Evolutionary conservation across 2,329 filamentous ascomycete species (phyloP).

Genomic region (Apiospora sp.): DNA sequence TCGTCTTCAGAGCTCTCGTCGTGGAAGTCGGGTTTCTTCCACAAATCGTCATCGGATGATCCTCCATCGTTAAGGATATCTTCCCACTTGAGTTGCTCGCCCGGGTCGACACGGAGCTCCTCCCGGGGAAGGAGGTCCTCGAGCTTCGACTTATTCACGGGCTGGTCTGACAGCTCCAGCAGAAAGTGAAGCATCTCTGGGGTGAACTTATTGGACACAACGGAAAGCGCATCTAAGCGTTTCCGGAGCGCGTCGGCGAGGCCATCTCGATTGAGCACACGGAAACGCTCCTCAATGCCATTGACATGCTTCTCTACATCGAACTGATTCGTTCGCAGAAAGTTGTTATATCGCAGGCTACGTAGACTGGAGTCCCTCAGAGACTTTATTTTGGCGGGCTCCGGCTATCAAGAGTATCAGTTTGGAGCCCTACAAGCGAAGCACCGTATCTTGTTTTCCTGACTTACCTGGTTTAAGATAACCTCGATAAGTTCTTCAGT

Average conservation of each 20-base stretch:
- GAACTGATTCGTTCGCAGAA: slow-evolving; percentile 77
- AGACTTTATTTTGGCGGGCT: slow-evolving; percentile 49
- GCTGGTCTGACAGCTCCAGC: slow-evolving; percentile 82
- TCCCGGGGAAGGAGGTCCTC: slow-evolving; percentile 66
- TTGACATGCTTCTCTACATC: slow-evolving; percentile 70
- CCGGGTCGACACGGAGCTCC: slow-evolving; percentile 51
- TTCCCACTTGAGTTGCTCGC: slow-evolving; percentile 73
- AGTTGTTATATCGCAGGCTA: slow-evolving; percentile 61
- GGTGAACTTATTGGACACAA: slow-evolving; percentile 66
- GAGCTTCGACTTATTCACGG: slow-evolving; percentile 73
- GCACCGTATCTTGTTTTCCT: not conserved
- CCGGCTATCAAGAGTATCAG: slow-evolving; percentile 41
- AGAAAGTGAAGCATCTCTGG: slow-evolving; percentile 84
- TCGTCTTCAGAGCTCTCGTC: slow-evolving; percentile 72
- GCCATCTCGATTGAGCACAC: slow-evolving; percentile 79
- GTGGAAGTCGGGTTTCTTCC: slow-evolving; percentile 72
- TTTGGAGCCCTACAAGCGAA: not conserved
- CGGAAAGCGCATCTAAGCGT: slow-evolving; percentile 67
- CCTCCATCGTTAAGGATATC: slow-evolving; percentile 81
- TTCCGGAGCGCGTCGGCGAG: slow-evolving; percentile 73
- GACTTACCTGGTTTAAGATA: slow-evolving; percentile 51
- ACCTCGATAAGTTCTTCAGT: slow-evolving; percentile 75
- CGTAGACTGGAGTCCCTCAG: slow-evolving; percentile 59
- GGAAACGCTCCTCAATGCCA: slow-evolving; percentile 86
- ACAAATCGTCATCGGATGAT: slow-evolving; percentile 70